phyloP scores from a whole-genome alignment of 176 grass and related monocot genomes.

The Oropetium thomaeum region DNA sequence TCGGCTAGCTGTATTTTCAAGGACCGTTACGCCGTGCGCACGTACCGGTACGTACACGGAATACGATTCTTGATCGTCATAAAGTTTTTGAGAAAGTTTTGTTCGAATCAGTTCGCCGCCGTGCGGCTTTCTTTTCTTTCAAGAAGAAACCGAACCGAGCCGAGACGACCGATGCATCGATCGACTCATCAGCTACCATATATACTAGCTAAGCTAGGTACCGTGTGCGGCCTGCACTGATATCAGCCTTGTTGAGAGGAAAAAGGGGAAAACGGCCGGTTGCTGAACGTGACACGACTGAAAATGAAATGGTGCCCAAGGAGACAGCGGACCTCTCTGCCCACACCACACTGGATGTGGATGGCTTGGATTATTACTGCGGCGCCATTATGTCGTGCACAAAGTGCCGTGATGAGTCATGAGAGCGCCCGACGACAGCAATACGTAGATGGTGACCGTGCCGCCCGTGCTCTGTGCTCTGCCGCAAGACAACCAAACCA shows the following conservation, averaged over 20 bases:
- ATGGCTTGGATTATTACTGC: no score
- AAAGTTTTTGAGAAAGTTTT: background rate
- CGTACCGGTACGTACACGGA: background rate
- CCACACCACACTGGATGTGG: no score
- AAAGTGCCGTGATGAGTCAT: no score
- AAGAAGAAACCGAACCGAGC: no score
- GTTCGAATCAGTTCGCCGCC: background rate
- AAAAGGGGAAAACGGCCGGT: background rate
- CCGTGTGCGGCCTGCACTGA: background rate
- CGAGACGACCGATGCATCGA: no score
- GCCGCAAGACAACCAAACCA: no score
- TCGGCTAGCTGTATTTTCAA: background rate
- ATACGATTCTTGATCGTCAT: background rate
- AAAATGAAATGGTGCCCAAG: conserved; percentile 3
- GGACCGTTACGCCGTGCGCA: background rate
- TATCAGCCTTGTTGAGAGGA: background rate
- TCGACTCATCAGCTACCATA: no score
- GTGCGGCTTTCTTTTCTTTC: background rate
- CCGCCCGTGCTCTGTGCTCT: no score
- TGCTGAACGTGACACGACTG: background rate
- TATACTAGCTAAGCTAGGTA: background rate
- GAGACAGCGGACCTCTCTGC: no score
- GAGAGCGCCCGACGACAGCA: no score
- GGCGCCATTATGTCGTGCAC: no score
- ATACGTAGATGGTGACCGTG: no score